Evolutionary conservation across 305 asterid genomes (phyloP).

Genomic region (Petunia hybrid): DNA sequence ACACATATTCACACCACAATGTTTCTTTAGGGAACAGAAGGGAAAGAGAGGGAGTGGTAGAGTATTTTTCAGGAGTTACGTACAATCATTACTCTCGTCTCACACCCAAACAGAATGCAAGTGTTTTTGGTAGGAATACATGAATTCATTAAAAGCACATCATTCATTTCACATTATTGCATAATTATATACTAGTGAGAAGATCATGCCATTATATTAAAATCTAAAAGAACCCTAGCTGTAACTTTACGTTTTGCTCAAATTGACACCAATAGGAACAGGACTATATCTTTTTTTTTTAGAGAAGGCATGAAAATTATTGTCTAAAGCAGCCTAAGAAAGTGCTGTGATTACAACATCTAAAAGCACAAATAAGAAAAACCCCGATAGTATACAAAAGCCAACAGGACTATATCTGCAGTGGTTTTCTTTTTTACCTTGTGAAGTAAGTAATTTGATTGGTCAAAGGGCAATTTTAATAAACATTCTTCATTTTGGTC

Average conservation of each 20-base stretch:
- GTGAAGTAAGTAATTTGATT: neutral
- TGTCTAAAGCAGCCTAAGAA: no score
- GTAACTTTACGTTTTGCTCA: neutral
- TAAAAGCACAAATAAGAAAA: no score
- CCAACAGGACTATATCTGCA: neutral
- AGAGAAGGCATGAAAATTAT: no score
- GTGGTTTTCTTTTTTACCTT: neutral
- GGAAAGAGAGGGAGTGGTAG: neutral
- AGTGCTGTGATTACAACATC: no score
- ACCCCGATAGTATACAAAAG: neutral
- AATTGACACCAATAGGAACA: neutral
- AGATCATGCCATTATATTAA: neutral
- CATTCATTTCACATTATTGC: neutral
- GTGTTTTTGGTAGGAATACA: neutral
- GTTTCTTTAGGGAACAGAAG: neutral
- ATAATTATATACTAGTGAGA: neutral
- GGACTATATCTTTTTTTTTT: neutral
- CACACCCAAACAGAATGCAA: conserved; percentile 12
- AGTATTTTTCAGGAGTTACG: neutral
- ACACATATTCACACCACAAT: conserved; percentile 14
- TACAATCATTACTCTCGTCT: neutral
- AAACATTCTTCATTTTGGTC: neutral
- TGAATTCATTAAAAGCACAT: neutral
- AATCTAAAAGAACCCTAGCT: neutral
- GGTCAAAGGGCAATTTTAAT: neutral